Base-by-base conservation (phyloP, 768 basidiomycete species). In the Nidularia pulvinata region DNA sequence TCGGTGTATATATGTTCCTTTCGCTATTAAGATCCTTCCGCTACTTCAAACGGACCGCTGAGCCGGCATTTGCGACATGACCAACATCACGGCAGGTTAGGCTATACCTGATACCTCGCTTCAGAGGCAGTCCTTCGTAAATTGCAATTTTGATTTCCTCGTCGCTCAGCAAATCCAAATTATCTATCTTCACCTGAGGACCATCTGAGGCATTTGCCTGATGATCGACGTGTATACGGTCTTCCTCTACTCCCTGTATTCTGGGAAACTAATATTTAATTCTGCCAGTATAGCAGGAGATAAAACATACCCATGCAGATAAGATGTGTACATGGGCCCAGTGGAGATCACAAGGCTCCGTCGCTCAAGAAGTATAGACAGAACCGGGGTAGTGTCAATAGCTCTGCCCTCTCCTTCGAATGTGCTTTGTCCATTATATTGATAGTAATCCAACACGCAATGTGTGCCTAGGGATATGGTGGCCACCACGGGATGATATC, bases 391-490 rank as follows among this genome's bases (percentile, higher is more conserved):
- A 39, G 78, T 77, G 51, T 89, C 80, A 55, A 93, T 84, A n/a
- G 76, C 60, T 51, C 78, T 77, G 39, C 84, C 87, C 39, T 58
- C 56, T 32, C 65, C 66, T 48, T 56, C 32, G 34, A 66, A 62
- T 36, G 60, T 66, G 55, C 53, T 56, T 49, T 66, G 59, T 37
- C 60, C 42, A 52, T 69, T 71, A 61, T 92, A 92, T 50, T 76
- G 78, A 64, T 92, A 92, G 64, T 96, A 91, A 69, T 93, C 81
- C 59, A 98, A 88, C 52, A 93, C 74, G 2, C 88, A 75, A 66
- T 95, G 92, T 1, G 92, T 90, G 42, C 88, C 87, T 54, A 97
- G 72, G 11, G 95, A 94, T 48, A 98, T 71, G n/a, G 95, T 97
- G 1, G 92, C 88, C 1, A 97, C 95, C 4, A 89, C 84, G 0